Evolutionary conservation across 2,329 filamentous ascomycete genomes (phyloP), one percentile per base, ranked within the genome.

Genomic region (Exophiala oligosperma): DNA sequence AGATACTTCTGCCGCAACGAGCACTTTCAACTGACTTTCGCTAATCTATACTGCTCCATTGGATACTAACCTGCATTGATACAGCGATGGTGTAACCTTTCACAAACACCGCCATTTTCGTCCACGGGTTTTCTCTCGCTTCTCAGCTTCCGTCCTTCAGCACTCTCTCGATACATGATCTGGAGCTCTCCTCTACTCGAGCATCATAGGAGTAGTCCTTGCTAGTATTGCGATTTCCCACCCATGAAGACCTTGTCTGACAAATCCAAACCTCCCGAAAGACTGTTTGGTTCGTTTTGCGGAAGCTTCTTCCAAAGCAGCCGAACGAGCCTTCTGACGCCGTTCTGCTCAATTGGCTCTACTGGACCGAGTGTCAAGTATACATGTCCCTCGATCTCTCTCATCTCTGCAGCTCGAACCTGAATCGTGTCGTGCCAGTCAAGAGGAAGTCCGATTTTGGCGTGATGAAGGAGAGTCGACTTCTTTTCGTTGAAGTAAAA

Each of bases 401-500:
- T 51, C 54, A 61, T 40, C 32, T 63, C 41, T n/a, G 54, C 55
- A 23, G 17, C 24, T 28, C 61, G 51, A 24, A 63, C 38, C 40
- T 63, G 61, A 17, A 57, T 47, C 2, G 58, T 58, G 28, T 58
- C 47, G 52, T 46, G 54, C 52, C 55, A 59, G 23, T 63, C 61
- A 17, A 52, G 52, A 3, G 47, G 61, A 37, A 63, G 48, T 38
- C 52, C 49, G 49, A 61, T 56, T 37, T 58, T 52, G 9, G 56
- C 52, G 21, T 61, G 49, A 38, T 61, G 61, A 29, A 61, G 35
- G 43, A 63, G 44, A n/a, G 14, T 59, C 38, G 50, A 46, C 23
- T 32, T 41, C 35, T 56, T 46, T 40, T 63, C 61, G 24, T 63
- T 52, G 14, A 61, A 46, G 26, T 61, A 56, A 54, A 61, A 63